These are phyloP conservation scores for Zygoascus ofunaensis DNA, from an alignment of 805 yeast species.

Conservation along the genomic window DNA sequence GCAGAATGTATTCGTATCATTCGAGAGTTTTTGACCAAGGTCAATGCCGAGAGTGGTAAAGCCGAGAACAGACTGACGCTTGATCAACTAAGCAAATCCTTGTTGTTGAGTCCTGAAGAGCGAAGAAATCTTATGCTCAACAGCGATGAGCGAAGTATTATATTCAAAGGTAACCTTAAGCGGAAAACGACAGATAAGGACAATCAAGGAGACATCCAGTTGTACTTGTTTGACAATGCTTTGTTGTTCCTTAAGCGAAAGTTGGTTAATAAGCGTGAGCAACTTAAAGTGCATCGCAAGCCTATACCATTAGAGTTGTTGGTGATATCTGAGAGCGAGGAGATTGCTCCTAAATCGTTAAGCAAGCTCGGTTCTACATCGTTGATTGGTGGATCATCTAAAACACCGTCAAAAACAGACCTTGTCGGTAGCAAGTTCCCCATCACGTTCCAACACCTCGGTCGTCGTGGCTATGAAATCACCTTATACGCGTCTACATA, in stretches of 20 bases:
- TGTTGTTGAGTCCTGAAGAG: conserved; percentile 74
- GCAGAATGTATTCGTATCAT: conserved; percentile 67
- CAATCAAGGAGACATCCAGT: conserved; percentile 69
- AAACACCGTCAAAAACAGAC: conserved; percentile 7
- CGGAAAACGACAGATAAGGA: conserved; percentile 68
- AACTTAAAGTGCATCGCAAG: conserved; percentile 80
- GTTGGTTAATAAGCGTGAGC: conserved; percentile 81
- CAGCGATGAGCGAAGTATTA: conserved; percentile 70
- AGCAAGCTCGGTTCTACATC: conserved; percentile 25
- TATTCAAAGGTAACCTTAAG: conserved; percentile 68
- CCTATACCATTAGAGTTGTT: conserved; percentile 30
- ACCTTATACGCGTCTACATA: conserved; percentile 34
- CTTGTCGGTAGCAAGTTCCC: conserved; percentile 30
- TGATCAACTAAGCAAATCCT: conserved; percentile 74
- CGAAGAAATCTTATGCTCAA: conserved; percentile 76
- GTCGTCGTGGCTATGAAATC: conserved; percentile 39
- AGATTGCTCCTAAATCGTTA: conserved; percentile 48
- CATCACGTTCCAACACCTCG: conserved; percentile 41
- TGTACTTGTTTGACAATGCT: conserved; percentile 82
- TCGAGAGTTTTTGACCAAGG: conserved; percentile 62
- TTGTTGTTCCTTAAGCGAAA: conserved; percentile 77
- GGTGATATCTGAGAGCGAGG: conserved; percentile 57
- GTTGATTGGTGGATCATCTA: conserved; percentile 9
- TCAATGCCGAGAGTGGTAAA: conserved; percentile 84
- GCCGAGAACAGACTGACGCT: conserved; percentile 88